A percentile compares a stretch with the other conserved stretches of the same genome.
Evolutionary conservation across 116 monocot species (phyloP).

Genomic region (Dioscorea cayenensis): DNA sequence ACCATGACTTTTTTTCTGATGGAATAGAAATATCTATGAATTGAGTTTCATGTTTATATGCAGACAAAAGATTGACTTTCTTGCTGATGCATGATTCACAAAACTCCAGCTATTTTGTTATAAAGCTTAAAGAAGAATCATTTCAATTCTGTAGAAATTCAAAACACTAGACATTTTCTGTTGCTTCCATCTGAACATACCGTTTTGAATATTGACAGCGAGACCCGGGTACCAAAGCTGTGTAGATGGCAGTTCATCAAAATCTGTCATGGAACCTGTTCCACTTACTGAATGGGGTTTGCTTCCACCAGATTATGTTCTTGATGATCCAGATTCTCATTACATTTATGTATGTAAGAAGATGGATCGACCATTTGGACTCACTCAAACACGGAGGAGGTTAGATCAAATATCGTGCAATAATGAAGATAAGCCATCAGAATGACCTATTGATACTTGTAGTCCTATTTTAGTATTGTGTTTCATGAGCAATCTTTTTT

Average conservation of each 20-base stretch:
- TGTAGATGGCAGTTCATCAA: slow-evolving; percentile 15
- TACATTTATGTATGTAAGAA: slow-evolving; percentile 64
- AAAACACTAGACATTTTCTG: too few species aligned
- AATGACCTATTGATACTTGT: neutral
- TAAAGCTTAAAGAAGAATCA: too few species aligned
- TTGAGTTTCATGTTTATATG: too few species aligned
- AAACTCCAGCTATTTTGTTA: too few species aligned
- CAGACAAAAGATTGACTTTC: too few species aligned
- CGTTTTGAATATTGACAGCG: slow-evolving; percentile 26
- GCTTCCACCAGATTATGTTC: slow-evolving; percentile 49
- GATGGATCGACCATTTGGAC: slow-evolving; percentile 17
- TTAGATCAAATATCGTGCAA: neutral
- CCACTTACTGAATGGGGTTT: slow-evolving; percentile 41
- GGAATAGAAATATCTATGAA: too few species aligned
- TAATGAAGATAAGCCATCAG: neutral
- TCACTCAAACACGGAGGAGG: neutral
- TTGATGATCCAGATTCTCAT: slow-evolving; percentile 74
- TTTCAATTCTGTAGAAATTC: too few species aligned
- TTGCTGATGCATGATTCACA: too few species aligned
- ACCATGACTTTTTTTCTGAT: too few species aligned
- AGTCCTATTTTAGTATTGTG: neutral
- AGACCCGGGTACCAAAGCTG: slow-evolving; percentile 49
- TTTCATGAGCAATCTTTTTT: neutral
- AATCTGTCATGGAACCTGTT: slow-evolving; percentile 44
- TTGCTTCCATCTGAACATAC: neutral